Conservation (phyloP, 768 basidiomycete species). For the Neoboletus subvelutipes region DNA sequence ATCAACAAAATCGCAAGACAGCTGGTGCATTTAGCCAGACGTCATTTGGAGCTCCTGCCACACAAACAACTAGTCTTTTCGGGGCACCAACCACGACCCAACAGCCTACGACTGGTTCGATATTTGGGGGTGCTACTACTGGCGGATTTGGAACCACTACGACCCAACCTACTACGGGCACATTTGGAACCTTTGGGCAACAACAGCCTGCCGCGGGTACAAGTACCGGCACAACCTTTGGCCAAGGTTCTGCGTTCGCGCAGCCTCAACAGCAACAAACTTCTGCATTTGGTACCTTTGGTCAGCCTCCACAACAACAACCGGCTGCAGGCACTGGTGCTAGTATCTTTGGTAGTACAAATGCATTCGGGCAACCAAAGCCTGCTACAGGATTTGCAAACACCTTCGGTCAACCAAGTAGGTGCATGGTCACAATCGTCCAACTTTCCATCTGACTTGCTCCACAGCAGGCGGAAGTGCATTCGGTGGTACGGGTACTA, state of each 20-base stretch:
- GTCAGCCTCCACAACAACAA: constrained; percentile 40
- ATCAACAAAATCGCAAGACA: constrained; percentile 70
- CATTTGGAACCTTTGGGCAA: constrained; percentile 36
- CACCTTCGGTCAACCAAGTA: constrained; percentile 29
- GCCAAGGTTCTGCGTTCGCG: constrained; percentile 41
- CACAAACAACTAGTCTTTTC: constrained; percentile 28
- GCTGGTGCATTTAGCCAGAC: constrained; percentile 61
- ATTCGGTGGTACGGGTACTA: constrained; percentile 24
- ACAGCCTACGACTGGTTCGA: constrained; percentile 29
- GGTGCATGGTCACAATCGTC: neutral
- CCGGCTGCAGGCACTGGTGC: constrained; percentile 36
- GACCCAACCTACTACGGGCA: constrained; percentile 26
- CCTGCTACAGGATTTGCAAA: constrained; percentile 32
- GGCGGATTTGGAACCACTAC: constrained; percentile 25
- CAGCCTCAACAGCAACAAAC: constrained; percentile 34
- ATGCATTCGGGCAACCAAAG: constrained; percentile 32
- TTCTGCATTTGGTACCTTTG: constrained; percentile 52
- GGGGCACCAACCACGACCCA: constrained; percentile 29
- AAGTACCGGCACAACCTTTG: constrained; percentile 40
- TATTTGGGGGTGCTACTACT: constrained; percentile 29
- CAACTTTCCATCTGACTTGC: neutral
- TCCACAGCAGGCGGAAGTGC: constrained; percentile 17
- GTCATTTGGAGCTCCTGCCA: constrained; percentile 25
- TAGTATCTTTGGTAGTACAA: constrained; percentile 35
- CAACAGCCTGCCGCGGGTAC: constrained; percentile 38